Conservation (phyloP, 305 asterid genomes). For the Petunia hybrid region DNA sequence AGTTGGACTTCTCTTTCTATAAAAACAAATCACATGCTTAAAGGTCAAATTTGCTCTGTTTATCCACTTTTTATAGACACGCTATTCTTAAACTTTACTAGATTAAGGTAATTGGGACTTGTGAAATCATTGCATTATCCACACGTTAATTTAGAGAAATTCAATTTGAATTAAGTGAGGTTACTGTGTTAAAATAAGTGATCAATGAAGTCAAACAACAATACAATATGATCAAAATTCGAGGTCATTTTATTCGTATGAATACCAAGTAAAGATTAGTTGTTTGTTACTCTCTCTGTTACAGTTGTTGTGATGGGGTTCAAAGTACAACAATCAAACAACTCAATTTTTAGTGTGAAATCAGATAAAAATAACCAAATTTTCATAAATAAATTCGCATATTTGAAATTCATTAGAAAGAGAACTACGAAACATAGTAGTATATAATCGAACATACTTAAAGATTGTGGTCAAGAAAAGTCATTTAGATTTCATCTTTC, state of each 20-base stretch:
- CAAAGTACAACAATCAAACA: no score
- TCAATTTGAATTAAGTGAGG: not conserved
- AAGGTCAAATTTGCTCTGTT: not conserved
- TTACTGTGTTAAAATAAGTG: not conserved
- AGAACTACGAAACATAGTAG: no score
- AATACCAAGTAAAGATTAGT: no score
- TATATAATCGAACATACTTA: no score
- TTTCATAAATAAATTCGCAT: no score
- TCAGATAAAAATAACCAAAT: no score
- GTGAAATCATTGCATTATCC: constrained; percentile 25
- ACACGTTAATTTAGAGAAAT: not conserved
- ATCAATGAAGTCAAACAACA: not conserved
- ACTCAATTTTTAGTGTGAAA: no score
- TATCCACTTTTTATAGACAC: constrained; percentile 7
- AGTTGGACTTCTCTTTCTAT: not conserved
- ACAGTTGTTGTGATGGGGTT: no score
- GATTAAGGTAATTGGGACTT: not conserved
- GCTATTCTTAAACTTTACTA: constrained; percentile 18
- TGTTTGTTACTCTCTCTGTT: no score
- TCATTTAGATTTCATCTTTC: no score
- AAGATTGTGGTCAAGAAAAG: no score
- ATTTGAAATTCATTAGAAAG: no score
- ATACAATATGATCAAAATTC: not conserved
- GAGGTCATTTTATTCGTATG: not conserved
- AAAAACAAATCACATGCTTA: not conserved